phyloP scores from a whole-genome alignment of 768 basidiomycete genomes.

The Suillus lakei region DNA sequence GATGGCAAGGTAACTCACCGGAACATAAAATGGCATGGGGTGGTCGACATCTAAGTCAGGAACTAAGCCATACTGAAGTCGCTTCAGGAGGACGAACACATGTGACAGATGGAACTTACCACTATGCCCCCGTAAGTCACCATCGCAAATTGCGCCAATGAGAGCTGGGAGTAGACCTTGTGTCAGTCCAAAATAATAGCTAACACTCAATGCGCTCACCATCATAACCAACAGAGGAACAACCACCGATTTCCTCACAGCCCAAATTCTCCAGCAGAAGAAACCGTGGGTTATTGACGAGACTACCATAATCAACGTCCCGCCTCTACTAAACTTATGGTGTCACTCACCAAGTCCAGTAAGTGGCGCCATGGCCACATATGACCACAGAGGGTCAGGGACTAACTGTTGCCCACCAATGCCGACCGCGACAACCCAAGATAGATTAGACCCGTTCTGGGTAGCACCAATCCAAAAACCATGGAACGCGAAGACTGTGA shows the following conservation, averaged over 20 bases:
- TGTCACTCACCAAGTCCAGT: slow-evolving; percentile 24
- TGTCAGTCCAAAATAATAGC: background rate
- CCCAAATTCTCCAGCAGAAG: slow-evolving; percentile 27
- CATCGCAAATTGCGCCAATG: slow-evolving; percentile 25
- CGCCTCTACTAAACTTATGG: background rate
- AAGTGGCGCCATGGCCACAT: slow-evolving; percentile 5
- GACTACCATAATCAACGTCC: slow-evolving; percentile 11
- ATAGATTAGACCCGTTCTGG: slow-evolving; percentile 8
- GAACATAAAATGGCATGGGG: slow-evolving; percentile 16
- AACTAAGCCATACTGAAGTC: slow-evolving; percentile 14
- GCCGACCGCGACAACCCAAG: slow-evolving; percentile 12
- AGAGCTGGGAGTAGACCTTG: slow-evolving; percentile 17
- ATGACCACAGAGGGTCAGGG: slow-evolving; percentile 18
- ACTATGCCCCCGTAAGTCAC: slow-evolving; percentile 14
- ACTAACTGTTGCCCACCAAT: background rate
- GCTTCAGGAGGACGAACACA: background rate
- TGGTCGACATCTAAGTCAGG: slow-evolving; percentile 5
- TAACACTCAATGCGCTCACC: slow-evolving; percentile 14
- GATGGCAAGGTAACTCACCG: background rate
- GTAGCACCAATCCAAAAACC: slow-evolving; percentile 18
- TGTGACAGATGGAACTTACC: background rate
- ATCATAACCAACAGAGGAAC: slow-evolving; percentile 17
- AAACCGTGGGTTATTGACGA: slow-evolving; percentile 24
- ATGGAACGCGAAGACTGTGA: slow-evolving; percentile 17
- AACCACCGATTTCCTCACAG: slow-evolving; percentile 4